Percentiles rank a stretch among this genome's conserved stretches.
Conservation (phyloP, 176 grass and related monocot species). For the Oryza nivara region DNA sequence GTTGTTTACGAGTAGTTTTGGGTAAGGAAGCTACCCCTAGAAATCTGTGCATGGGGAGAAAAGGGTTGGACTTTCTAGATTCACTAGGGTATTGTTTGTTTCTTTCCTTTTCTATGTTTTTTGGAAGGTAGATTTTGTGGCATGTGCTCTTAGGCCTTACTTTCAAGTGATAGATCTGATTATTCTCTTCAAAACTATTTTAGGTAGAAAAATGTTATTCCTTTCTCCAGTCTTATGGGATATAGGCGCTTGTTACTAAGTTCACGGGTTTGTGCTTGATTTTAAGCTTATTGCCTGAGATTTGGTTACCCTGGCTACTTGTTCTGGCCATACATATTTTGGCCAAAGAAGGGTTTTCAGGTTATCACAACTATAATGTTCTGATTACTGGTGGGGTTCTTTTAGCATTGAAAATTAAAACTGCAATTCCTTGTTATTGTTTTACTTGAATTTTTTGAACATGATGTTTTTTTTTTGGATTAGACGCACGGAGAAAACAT, state of each 20-base stretch:
- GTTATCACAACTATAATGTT: neutral
- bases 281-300: neutral
- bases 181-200: slow-evolving; percentile 11
- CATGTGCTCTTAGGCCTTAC: slow-evolving; percentile 13
- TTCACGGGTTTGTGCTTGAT: neutral
- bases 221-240: neutral
- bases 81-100: neutral
- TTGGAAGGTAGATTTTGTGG: neutral
- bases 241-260: neutral
- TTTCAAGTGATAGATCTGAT: neutral
- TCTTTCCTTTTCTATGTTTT: neutral
- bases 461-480: neutral
- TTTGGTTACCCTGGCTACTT: slow-evolving; percentile 1
- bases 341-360: neutral
- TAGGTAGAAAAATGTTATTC: slow-evolving; percentile 10
- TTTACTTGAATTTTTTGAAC: neutral
- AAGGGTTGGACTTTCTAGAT: neutral
- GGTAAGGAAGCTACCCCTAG: neutral
- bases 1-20: neutral
- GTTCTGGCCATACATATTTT: neutral
- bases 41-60: neutral
- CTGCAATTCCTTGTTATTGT: neutral
- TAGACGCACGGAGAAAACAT: neutral
- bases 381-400: neutral
- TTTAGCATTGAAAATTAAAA: neutral